Conservation (phyloP, 805 yeast genomes). For the Tetrapisispora taiwanensis region DNA sequence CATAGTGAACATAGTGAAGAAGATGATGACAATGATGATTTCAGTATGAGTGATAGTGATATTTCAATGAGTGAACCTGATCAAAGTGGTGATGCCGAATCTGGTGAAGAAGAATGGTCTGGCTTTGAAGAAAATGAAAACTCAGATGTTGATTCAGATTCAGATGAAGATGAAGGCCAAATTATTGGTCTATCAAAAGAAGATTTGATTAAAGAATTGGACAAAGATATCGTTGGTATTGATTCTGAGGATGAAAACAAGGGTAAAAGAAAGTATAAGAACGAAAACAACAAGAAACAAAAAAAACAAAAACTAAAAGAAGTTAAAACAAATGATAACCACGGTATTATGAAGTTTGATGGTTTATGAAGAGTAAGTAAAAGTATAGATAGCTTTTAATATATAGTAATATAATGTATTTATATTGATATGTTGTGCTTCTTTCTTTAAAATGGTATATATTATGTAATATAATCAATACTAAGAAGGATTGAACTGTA, state of each 20-base stretch:
- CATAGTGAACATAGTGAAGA: not conserved
- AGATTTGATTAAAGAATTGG: constrained; percentile 26
- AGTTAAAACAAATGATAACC: constrained; percentile 40
- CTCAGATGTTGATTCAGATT: constrained; percentile 1
- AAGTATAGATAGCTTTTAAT: too few relatives aligned
- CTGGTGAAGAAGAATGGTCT: constrained; percentile 1
- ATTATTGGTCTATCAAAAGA: constrained; percentile 20
- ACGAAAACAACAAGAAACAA: constrained; percentile 29
- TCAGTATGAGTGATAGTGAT: too few relatives aligned
- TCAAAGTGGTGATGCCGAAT: not conserved
- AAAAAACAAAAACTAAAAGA: constrained; percentile 26
- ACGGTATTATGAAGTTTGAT: constrained; percentile 57
- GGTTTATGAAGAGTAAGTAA: constrained; percentile 32
- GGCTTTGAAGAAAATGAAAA: not conserved
- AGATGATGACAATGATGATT: not conserved
- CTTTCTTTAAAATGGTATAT: too few relatives aligned
- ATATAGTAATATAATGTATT: too few relatives aligned
- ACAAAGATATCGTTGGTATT: constrained; percentile 16
- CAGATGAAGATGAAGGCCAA: constrained; percentile 15
- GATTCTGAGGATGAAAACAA: constrained; percentile 9
- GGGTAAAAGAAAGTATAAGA: constrained; percentile 11
- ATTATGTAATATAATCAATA: too few relatives aligned
- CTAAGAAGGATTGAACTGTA: too few relatives aligned
- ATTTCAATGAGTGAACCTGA: constrained; percentile 5
- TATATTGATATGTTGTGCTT: too few relatives aligned